Conservation (phyloP, 805 yeast species). For the Cyberlindnera samutprakarnensis region DNA sequence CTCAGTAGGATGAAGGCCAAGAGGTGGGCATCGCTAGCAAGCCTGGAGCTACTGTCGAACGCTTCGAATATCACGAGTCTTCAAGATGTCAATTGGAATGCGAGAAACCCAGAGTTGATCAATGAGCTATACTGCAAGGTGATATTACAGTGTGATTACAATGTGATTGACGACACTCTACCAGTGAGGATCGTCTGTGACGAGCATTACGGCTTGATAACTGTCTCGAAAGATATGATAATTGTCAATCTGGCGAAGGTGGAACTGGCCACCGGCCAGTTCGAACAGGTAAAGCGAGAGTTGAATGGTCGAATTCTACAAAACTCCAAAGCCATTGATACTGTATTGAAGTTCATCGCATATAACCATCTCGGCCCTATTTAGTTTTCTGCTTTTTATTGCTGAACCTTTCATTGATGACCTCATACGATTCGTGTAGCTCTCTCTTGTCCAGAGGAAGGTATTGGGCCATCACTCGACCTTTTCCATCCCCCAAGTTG, state of each 20-base stretch:
- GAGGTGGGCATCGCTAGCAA: slow-evolving; percentile 6
- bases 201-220: background rate
- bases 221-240: background rate
- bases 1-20: slow-evolving; percentile 1
- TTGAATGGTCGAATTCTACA: background rate
- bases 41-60: slow-evolving; percentile 6
- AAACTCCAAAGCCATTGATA: slow-evolving; percentile 1
- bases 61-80: slow-evolving; percentile 3
- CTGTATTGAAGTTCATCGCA: slow-evolving; percentile 2
- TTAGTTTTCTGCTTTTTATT: slow-evolving; percentile 26
- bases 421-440: slow-evolving; percentile 57
- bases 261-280: background rate
- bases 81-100: slow-evolving; percentile 6
- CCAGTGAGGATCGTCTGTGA: no score
- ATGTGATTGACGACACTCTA: no score
- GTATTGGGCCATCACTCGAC: slow-evolving; percentile 50
- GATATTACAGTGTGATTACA: no score
- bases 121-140: slow-evolving; percentile 7
- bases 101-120: slow-evolving; percentile 2
- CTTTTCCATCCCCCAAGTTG: slow-evolving; percentile 75
- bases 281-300: background rate
- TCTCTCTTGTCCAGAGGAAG: slow-evolving; percentile 50
- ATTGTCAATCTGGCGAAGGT: background rate
- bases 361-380: slow-evolving; percentile 3
- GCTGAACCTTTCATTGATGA: slow-evolving; percentile 56